Percentiles rank a stretch among this genome's conserved stretches.
These are phyloP conservation scores for Talaromyces liani DNA, from an alignment of 495 filamentous ascomycete species.

Conservation along the genomic window DNA sequence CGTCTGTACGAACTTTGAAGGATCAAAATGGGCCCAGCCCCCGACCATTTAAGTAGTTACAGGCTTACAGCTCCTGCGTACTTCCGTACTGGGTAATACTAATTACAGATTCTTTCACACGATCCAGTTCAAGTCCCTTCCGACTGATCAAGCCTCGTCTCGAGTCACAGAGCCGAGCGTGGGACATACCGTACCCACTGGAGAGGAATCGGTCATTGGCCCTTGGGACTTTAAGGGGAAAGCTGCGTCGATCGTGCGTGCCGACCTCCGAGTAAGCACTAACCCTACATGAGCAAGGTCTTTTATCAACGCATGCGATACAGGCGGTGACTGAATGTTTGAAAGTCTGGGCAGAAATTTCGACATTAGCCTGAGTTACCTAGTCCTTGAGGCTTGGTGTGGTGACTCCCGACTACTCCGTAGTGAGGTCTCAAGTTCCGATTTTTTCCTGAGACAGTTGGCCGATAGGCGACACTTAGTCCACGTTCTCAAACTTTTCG, in stretches of 20 bases:
- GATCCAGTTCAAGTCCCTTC: neutral
- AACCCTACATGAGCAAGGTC: neutral
- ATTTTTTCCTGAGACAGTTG: neutral
- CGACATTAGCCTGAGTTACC: neutral
- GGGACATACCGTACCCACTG: neutral
- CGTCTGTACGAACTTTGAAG: no score
- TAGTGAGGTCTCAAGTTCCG: neutral
- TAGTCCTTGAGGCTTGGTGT: no score
- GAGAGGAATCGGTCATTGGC: neutral
- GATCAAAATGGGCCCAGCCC: no score
- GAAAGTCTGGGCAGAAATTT: neutral
- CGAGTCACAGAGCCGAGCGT: neutral
- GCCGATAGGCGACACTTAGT: neutral
- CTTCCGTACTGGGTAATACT: neutral
- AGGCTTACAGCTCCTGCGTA: neutral
- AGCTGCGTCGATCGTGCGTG: neutral
- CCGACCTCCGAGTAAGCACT: neutral
- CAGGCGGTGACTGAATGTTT: neutral
- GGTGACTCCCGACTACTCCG: no score
- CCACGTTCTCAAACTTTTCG: neutral
- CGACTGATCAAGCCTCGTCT: neutral
- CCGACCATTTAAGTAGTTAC: no score
- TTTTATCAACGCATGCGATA: neutral
- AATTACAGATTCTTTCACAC: no score
- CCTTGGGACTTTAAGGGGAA: neutral